phyloP scores from a whole-genome alignment of 2,329 filamentous ascomycete species.

The Cladophialophora psammophila region DNA sequence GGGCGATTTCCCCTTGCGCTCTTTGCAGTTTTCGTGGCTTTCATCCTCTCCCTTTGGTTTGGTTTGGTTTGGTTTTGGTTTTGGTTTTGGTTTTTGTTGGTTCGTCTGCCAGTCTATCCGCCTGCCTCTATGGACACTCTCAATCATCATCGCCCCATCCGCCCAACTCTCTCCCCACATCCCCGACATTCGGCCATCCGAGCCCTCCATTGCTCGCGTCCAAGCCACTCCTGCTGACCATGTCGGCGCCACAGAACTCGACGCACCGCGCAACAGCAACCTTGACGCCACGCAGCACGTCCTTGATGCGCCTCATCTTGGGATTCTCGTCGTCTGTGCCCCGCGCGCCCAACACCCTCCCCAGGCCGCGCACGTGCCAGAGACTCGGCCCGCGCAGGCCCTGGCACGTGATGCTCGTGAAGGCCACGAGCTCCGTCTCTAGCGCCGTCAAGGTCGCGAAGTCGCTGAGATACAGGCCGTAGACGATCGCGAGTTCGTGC shows the following conservation, averaged over 20 bases:
- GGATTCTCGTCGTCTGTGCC: slow-evolving; percentile 32
- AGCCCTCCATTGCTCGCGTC: slow-evolving; percentile 22
- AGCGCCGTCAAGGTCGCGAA: slow-evolving; percentile 50
- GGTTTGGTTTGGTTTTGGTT: neutral
- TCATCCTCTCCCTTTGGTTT: neutral
- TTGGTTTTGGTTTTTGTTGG: neutral
- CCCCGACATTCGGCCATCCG: slow-evolving; percentile 40
- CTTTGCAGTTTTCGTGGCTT: too few species aligned
- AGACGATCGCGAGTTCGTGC: slow-evolving; percentile 77
- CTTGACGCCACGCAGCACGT: slow-evolving; percentile 36
- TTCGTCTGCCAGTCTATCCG: too few species aligned
- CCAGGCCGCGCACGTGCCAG: slow-evolving; percentile 56
- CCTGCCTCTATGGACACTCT: neutral
- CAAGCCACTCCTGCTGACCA: slow-evolving; percentile 33
- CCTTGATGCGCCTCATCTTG: slow-evolving; percentile 34
- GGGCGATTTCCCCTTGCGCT: too few species aligned
- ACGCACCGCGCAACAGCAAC: slow-evolving; percentile 33
- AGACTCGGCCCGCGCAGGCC: slow-evolving; percentile 51
- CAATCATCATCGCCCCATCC: slow-evolving; percentile 38
- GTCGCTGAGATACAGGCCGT: slow-evolving; percentile 62
- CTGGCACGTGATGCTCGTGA: slow-evolving; percentile 56
- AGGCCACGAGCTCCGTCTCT: slow-evolving; percentile 55
- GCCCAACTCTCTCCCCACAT: slow-evolving; percentile 39
- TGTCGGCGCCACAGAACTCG: slow-evolving; percentile 37
- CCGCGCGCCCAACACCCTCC: slow-evolving; percentile 46